phyloP scores from a whole-genome alignment of 495 filamentous ascomycete genomes.

The Aspergillus campestris region DNA sequence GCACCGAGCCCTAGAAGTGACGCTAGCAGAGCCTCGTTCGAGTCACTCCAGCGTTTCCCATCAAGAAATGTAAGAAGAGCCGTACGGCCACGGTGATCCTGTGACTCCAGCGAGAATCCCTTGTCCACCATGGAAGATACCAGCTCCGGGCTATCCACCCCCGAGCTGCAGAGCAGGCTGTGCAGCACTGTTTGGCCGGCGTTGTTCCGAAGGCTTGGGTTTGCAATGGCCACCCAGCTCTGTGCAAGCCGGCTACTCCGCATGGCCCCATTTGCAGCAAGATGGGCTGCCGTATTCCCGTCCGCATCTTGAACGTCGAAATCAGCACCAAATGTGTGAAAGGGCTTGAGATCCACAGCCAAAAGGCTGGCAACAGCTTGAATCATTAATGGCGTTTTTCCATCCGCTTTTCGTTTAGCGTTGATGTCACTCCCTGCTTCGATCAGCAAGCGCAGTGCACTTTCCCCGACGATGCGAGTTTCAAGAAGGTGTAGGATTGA shows the following conservation, averaged over 20 bases:
- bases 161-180: neutral
- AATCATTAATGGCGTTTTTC: neutral
- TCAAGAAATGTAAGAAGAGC: neutral
- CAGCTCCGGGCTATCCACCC: neutral
- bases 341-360: neutral
- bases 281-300: neutral
- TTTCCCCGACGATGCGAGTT: no score
- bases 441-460: neutral
- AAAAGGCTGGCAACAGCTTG: neutral
- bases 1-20: neutral
- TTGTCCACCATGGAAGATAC: neutral
- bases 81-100: neutral
- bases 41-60: neutral
- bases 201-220: neutral
- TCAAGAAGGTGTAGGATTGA: no score
- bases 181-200: neutral
- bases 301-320: neutral
- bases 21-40: neutral
- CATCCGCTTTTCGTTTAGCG: neutral
- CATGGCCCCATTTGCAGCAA: neutral
- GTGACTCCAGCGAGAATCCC: neutral
- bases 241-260: no score
- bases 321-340: neutral
- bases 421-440: slow-evolving; percentile 4
- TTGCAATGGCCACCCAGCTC: no score